Base-by-base conservation (phyloP, 1,284 basidiomycete species). In the Microbotryum lychnidis-dioicae region DNA sequence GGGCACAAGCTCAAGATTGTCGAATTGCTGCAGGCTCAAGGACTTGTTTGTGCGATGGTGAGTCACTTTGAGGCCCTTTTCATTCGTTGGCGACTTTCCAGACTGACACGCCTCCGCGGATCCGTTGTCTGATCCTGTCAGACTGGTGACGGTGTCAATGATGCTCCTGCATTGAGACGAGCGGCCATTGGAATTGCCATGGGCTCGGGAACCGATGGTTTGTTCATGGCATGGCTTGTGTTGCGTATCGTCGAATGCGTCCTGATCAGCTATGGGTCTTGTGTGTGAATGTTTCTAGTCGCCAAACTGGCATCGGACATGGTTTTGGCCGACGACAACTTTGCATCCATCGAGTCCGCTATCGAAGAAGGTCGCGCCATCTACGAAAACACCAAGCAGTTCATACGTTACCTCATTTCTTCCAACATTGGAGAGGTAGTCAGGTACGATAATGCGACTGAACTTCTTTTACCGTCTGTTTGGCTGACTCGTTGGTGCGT, bases 301-400 rank as follows among this genome's bases (percentile, higher is more conserved):
- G 73, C 73, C 47, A 77, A 77, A 68, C 69, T 76, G 12, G 77
- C 77, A 0, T 74, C 77, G 2, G 77, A 78, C 66, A 77, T 78
- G 74, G 77, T 78, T 1, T 70, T 78, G 18, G 77, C 77, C 31
- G 77, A 78, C 66, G 75, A 78, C 73, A 78, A 78, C 69, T 78
- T 78, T 71, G 76, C 77, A 18, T 76, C 75, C 3, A 77, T 78
- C 61, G 76, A 76, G 60, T 64, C 71, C 25, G 77, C 77, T 8
- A 75, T 78, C 37, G 76, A 79, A 77, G 93, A 97, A 78, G 94
- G 94, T 69, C 81, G 96, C 74, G 81, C 91, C 58, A 98, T 98
- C 74, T 98, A 97, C 78, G 97, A 97, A 79, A 97, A 97, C 77
- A 97, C 92, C 56, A 97, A 97, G 78, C 91, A 94, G 74, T 98